Evolutionary conservation across 257 asterid species (phyloP).

Genomic region (Jasminum sambac): DNA sequence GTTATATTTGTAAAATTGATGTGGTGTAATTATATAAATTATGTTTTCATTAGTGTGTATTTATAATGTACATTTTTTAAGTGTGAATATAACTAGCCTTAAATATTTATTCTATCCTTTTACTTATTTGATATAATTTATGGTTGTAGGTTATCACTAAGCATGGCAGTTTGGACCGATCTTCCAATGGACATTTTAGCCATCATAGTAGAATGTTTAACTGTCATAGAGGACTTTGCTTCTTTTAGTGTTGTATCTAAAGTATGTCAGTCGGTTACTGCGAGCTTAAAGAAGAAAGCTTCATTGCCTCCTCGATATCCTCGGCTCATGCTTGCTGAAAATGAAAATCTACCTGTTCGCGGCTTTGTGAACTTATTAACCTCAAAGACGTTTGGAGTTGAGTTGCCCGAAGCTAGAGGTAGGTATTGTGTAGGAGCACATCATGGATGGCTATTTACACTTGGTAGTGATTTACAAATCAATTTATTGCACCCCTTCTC

Average conservation of each 20-base stretch:
- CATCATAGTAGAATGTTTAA: neutral
- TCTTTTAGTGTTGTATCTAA: slow-evolving; percentile 9
- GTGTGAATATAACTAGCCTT: too few relatives aligned
- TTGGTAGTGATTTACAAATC: too few relatives aligned
- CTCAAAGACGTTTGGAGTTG: neutral
- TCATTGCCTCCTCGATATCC: slow-evolving; percentile 5
- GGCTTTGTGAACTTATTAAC: neutral
- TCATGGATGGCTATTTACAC: too few relatives aligned
- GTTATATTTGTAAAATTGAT: too few relatives aligned
- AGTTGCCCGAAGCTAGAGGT: too few relatives aligned
- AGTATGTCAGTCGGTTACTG: neutral
- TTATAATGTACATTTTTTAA: too few relatives aligned
- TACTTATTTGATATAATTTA: neutral
- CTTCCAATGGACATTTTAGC: slow-evolving; percentile 9
- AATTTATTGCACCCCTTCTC: too few relatives aligned
- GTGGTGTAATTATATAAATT: too few relatives aligned
- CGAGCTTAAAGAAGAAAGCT: neutral
- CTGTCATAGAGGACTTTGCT: slow-evolving; percentile 10
- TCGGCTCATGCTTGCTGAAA: slow-evolving; percentile 10
- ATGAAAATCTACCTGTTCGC: neutral
- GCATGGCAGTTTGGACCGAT: slow-evolving; percentile 1
- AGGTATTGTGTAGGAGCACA: too few relatives aligned
- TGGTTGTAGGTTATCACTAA: neutral
- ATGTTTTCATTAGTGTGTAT: too few relatives aligned
- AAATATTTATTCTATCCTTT: too few relatives aligned